Percentiles rank a stretch among this genome's conserved stretches.
Evolutionary conservation across 257 asterid species (phyloP).

Genomic region (Gentiana macrophylla): DNA sequence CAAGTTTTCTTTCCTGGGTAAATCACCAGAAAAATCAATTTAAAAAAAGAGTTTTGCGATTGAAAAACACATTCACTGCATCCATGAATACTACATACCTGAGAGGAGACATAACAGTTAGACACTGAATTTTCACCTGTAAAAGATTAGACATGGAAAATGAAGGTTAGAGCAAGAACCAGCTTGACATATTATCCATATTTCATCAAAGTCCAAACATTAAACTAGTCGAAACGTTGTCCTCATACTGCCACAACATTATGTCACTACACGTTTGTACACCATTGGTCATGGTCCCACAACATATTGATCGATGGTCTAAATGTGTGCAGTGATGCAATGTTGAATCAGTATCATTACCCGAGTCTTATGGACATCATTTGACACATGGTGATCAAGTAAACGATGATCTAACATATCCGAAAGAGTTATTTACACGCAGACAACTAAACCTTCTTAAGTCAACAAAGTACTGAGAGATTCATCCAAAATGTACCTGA

Average conservation of each 20-base stretch:
- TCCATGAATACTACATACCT: conserved; percentile 33
- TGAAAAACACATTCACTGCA: conserved; percentile 3
- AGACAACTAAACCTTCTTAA: no score
- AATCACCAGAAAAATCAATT: conserved; percentile 12
- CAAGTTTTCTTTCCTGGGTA: conserved; percentile 44
- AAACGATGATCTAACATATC: background rate
- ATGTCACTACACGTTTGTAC: no score
- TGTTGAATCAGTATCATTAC: no score
- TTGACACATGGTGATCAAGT: background rate
- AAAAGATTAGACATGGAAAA: conserved; percentile 10
- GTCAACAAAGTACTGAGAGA: no score
- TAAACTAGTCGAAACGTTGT: no score
- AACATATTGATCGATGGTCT: no score
- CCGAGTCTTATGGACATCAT: no score
- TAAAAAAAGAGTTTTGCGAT: conserved; percentile 4
- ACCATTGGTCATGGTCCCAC: no score
- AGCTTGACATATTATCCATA: no score
- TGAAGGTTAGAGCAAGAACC: conserved; percentile 5
- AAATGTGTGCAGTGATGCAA: no score
- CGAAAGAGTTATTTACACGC: background rate
- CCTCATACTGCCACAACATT: no score
- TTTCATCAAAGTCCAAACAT: no score
- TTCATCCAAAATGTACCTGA: conserved; percentile 32
- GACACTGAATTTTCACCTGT: conserved; percentile 74
- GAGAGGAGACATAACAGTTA: conserved; percentile 37